Evolutionary conservation across 495 filamentous ascomycete species (phyloP).

Genomic region (Aspergillus bridgeri): DNA sequence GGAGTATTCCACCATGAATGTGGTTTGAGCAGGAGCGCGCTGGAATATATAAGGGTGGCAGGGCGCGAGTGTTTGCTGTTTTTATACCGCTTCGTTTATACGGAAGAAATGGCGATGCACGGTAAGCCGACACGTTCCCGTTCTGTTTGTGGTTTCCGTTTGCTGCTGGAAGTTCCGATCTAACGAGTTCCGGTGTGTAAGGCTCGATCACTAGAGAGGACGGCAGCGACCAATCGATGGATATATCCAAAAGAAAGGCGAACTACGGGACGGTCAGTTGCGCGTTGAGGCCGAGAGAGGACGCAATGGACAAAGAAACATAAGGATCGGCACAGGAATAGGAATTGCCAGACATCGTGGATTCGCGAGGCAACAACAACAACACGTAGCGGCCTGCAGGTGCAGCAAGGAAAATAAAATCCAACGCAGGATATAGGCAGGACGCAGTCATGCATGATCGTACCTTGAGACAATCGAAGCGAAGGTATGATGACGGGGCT

Average conservation of each 20-base stretch:
- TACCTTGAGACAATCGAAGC: conserved; percentile 15
- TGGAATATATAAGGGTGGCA: conserved; percentile 11
- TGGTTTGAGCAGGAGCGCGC: conserved; percentile 17
- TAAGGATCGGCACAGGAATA: conserved; percentile 7
- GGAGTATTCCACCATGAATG: conserved; percentile 43
- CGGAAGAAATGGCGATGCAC: background rate
- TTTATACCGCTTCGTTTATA: background rate
- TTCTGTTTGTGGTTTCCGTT: background rate
- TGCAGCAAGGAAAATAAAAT: background rate
- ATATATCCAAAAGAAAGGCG: background rate
- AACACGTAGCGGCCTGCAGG: conserved; percentile 10
- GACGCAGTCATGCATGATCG: conserved; percentile 5
- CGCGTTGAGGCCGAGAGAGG: conserved; percentile 1
- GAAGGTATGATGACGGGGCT: conserved; percentile 11
- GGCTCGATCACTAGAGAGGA: background rate
- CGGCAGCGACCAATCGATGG: background rate
- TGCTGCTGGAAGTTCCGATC: background rate
- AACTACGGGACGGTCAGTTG: conserved; percentile 16
- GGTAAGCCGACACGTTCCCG: background rate
- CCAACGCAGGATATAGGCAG: background rate
- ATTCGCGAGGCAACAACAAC: conserved; percentile 1
- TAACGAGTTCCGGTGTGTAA: background rate
- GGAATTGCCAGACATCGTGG: conserved; percentile 8
- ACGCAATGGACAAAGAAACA: conserved; percentile 7
- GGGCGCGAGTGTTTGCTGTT: background rate